These are phyloP conservation scores for Irpex sp. DNA, from an alignment of 1,284 basidiomycete species.

Conservation along the genomic window DNA sequence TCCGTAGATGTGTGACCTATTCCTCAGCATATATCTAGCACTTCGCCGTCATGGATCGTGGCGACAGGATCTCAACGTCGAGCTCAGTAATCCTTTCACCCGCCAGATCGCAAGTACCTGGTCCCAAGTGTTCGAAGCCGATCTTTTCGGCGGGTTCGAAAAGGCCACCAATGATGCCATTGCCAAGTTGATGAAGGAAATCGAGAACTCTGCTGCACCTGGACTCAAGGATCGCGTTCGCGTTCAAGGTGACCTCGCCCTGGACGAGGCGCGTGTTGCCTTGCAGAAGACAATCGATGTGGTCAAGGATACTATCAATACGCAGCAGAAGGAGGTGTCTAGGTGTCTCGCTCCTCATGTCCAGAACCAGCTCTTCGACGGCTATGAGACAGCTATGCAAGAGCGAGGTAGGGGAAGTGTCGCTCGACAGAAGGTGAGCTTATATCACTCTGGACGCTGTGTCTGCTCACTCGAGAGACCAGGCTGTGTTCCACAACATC, in stretches of 20 bases:
- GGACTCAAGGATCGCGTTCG: background rate
- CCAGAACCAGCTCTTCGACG: constrained; percentile 41
- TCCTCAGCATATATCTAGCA: constrained; percentile 24
- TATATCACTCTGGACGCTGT: background rate
- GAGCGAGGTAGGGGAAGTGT: constrained; percentile 52
- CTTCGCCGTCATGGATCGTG: constrained; percentile 50
- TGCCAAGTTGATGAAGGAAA: constrained; percentile 16
- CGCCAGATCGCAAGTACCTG: constrained; percentile 53
- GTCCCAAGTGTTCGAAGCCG: constrained; percentile 53
- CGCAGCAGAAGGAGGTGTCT: constrained; percentile 55
- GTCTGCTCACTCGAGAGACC: background rate
- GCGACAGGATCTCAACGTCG: constrained; percentile 53
- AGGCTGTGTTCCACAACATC: constrained; percentile 43
- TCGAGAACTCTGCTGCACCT: background rate
- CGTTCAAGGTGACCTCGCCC: constrained; percentile 33
- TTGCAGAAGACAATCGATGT: constrained; percentile 42
- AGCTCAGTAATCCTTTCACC: constrained; percentile 52
- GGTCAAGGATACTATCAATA: constrained; percentile 44
- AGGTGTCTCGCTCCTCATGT: constrained; percentile 53
- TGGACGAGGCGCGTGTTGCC: constrained; percentile 46
- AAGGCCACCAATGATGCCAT: constrained; percentile 32
- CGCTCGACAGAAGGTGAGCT: constrained; percentile 49
- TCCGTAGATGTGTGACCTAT: background rate
- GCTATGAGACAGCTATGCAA: constrained; percentile 47
- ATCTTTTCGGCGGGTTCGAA: constrained; percentile 50